These are phyloP conservation scores for Lactarius indigo DNA, from an alignment of 768 basidiomycete genomes.

Conservation along the genomic window DNA sequence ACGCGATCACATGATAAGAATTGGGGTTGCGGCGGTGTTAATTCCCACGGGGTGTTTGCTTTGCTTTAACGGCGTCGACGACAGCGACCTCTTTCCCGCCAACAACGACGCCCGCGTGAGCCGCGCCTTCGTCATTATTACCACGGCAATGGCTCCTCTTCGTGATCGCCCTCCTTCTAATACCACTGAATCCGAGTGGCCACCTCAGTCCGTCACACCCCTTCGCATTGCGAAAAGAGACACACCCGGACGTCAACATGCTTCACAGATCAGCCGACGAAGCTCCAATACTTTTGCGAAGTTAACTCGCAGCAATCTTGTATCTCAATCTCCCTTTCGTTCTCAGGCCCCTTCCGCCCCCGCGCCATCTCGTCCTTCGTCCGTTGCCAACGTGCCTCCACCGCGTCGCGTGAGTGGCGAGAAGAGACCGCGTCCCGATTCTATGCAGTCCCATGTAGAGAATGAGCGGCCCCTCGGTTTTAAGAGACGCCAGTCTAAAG, in stretches of 20 bases:
- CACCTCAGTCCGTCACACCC: conserved; percentile 62
- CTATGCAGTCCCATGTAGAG: conserved; percentile 67
- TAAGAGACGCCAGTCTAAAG: conserved; percentile 74
- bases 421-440: conserved; percentile 69
- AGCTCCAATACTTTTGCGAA: conserved; percentile 78
- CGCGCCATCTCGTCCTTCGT: conserved; percentile 29
- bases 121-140: neutral
- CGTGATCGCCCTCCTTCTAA: conserved; percentile 60
- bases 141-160: conserved; percentile 42
- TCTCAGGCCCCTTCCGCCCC: conserved; percentile 55
- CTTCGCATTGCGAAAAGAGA: conserved; percentile 75
- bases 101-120: neutral
- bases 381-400: conserved; percentile 35
- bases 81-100: neutral
- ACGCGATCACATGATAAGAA: conserved; percentile 27
- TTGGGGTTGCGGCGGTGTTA: neutral
- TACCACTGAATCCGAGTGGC: conserved; percentile 58
- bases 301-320: conserved; percentile 71
- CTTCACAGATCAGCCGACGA: conserved; percentile 59
- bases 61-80: conserved; percentile 11
- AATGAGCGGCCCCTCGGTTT: conserved; percentile 68
- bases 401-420: conserved; percentile 67
- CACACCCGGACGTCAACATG: conserved; percentile 35
- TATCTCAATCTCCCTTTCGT: conserved; percentile 85
- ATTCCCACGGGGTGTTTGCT: conserved; percentile 24